phyloP scores from a whole-genome alignment of 768 basidiomycete genomes.

The Phlegmacium glaucopus region DNA sequence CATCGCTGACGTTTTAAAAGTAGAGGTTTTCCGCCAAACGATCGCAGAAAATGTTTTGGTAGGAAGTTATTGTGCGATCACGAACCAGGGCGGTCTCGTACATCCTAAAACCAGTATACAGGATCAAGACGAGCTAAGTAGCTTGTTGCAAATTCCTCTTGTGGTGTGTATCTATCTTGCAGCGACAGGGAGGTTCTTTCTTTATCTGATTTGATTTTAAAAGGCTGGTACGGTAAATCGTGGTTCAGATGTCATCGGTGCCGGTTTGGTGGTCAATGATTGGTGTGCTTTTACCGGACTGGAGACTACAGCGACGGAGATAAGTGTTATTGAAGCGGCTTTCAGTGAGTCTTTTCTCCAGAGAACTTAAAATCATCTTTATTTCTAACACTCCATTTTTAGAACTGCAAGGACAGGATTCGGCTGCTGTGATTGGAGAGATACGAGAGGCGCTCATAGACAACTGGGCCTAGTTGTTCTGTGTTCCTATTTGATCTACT shows the following conservation, averaged over 20 bases:
- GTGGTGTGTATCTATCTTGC: conserved; percentile 65
- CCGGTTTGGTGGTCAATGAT: conserved; percentile 97
- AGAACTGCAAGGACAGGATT: conserved; percentile 86
- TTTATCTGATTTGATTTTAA: neutral
- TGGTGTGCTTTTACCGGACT: conserved; percentile 99
- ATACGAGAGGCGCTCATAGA: conserved; percentile 91
- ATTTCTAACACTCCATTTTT: conserved; percentile 2
- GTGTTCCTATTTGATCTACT: neutral
- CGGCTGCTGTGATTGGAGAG: conserved; percentile 80
- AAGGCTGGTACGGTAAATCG: conserved; percentile 98
- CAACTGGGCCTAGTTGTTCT: conserved; percentile 71
- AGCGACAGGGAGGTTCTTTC: too few species aligned
- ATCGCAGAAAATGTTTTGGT: conserved; percentile 96
- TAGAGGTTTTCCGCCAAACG: conserved; percentile 98
- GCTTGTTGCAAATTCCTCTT: conserved; percentile 88
- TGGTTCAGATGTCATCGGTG: conserved; percentile 97
- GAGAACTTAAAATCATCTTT: neutral
- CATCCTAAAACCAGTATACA: conserved; percentile 97
- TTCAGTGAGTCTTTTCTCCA: conserved; percentile 69
- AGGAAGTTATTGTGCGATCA: conserved; percentile 92
- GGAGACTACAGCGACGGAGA: conserved; percentile 99
- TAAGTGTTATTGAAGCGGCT: conserved; percentile 95
- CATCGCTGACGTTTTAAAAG: conserved; percentile 98
- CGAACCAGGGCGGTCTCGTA: conserved; percentile 96
- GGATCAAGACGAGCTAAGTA: conserved; percentile 96